These are phyloP conservation scores for Pyricularia sp. DNA, from an alignment of 2,329 filamentous ascomycete species.

Conservation along the genomic window DNA sequence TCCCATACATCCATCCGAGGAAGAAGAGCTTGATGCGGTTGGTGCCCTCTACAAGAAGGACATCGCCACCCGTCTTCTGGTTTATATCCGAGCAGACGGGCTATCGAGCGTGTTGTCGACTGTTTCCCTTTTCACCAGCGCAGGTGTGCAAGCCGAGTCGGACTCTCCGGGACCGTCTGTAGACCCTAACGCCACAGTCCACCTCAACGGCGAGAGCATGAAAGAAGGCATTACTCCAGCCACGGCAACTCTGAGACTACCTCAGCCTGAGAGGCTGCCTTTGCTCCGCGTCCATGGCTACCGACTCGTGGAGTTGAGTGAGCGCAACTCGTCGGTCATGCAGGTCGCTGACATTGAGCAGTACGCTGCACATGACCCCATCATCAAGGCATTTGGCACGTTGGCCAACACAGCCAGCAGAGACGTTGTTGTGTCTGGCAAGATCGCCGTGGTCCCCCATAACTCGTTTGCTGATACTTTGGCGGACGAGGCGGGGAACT, in stretches of 20 bases:
- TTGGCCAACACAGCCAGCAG: not conserved
- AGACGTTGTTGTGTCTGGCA: not conserved
- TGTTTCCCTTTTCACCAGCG: conserved; percentile 57
- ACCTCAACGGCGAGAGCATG: not conserved
- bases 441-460: not conserved
- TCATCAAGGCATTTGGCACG: not conserved
- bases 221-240: not conserved
- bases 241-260: not conserved
- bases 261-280: not conserved
- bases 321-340: not conserved
- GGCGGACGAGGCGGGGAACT: not conserved
- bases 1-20: conserved; percentile 19
- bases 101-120: conserved; percentile 72
- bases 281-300: not conserved
- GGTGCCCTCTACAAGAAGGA: conserved; percentile 6
- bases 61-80: conserved; percentile 50
- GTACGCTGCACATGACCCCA: not conserved
- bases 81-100: conserved; percentile 75
- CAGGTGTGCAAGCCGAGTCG: not conserved
- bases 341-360: not conserved
- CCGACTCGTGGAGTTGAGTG: not conserved
- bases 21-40: not conserved
- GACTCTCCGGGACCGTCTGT: conserved; percentile 5
- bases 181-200: not conserved
- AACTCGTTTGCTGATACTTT: not conserved